Evolutionary conservation across 257 asterid genomes (phyloP).

Genomic region (Datura wrightii): DNA sequence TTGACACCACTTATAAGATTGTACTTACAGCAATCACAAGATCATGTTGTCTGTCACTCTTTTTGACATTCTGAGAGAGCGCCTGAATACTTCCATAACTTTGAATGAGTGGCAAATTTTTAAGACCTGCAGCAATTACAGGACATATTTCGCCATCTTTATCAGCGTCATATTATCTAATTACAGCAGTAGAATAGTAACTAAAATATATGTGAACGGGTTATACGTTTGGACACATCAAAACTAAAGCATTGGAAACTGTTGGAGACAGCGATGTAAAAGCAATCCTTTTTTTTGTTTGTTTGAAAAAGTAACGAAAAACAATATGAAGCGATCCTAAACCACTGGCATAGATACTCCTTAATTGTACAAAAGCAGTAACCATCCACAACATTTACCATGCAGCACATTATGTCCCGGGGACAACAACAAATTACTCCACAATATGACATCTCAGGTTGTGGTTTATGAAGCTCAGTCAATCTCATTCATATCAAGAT

Average conservation of each 20-base stretch:
- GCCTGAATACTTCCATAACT: constrained; percentile 76
- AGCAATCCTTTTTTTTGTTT: neutral
- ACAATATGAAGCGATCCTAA: neutral
- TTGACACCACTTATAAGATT: constrained; percentile 15
- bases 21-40: constrained; percentile 88
- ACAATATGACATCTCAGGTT: neutral
- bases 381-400: neutral
- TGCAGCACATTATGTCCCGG: neutral
- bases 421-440: neutral
- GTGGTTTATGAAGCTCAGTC: neutral
- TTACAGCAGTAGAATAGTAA: neutral
- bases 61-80: constrained; percentile 58
- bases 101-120: constrained; percentile 69
- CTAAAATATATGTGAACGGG: neutral
- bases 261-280: neutral
- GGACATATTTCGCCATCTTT: neutral
- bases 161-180: constrained; percentile 5
- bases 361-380: neutral
- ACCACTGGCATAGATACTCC: neutral
- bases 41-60: constrained; percentile 79
- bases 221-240: neutral
- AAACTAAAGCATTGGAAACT: neutral
- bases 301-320: neutral
- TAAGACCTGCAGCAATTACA: constrained; percentile 54
- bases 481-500: neutral